Base-by-base conservation (phyloP, 495 filamentous ascomycete genomes). In the Parachaetomium inaequale region DNA sequence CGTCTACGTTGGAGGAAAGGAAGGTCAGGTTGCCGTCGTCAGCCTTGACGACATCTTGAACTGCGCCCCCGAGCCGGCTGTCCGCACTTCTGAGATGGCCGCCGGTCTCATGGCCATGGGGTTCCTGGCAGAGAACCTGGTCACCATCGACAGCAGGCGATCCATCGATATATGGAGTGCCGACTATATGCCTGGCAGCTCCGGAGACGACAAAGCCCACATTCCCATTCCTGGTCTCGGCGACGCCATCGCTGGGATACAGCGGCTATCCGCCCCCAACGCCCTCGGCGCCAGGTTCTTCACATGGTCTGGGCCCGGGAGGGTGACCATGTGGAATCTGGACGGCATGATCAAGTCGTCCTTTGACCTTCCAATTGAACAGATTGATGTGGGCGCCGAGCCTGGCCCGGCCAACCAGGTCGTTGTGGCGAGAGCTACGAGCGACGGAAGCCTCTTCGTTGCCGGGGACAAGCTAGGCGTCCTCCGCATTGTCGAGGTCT, bases 391-490 rank as follows among this genome's bases (percentile, higher is more conserved):
- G 8, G 77, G 80, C 31, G 81, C 85, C 58, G 86, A 87, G 26
- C 46, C 71, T 19, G 85, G 86, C 23, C 63, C 79, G 12, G 64
- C 78, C 19, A 98, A 98, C 65, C 91, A 96, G 64, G 75, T 97
- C 58, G 89, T 85, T 40, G 82, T 88, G 49, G 79, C 91, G 8
- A 77, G 84, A 50, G 80, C 87, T 36, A 85, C 83, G 0, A 74
- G 77, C 49, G 76, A 83, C 31, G 85, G 83, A 36, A 78, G 83
- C 23, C 81, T 84, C 59, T 84, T 97, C 55, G 79, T 93, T 7
- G 84, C 89, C 17, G 94, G 93, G 6, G 95, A 98, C 75, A 92
- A 85, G 70, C 82, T 88, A 58, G 94, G 94, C 49, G 84, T 93
- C 42, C 74, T 98, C 47, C 84, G 88, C 74, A 80, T 77, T 45